These are phyloP conservation scores for Multifurca ochricompacta DNA, from an alignment of 768 basidiomycete genomes.

Conservation along the genomic window DNA sequence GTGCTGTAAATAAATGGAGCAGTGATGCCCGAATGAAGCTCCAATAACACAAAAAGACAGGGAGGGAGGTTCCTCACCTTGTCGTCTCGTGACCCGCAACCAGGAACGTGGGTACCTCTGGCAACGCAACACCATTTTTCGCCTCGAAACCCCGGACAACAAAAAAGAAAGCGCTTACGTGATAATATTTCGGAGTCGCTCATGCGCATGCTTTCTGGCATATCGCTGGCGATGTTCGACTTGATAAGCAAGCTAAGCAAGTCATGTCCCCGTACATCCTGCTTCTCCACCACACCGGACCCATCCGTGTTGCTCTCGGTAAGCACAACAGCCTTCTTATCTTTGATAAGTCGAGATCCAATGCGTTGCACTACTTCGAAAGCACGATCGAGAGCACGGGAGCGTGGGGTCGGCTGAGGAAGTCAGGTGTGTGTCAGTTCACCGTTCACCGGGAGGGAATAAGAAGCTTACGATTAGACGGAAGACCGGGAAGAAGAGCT, in stretches of 20 bases:
- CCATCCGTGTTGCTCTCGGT: background rate
- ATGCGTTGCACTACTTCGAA: slow-evolving; percentile 41
- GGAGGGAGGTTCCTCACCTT: background rate
- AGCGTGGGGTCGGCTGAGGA: slow-evolving; percentile 23
- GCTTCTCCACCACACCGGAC: slow-evolving; percentile 7
- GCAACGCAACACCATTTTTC: background rate
- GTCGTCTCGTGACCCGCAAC: slow-evolving; percentile 28
- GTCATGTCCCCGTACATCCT: slow-evolving; percentile 23
- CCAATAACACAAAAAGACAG: too few relatives aligned
- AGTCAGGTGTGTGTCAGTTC: background rate
- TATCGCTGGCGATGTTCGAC: slow-evolving; percentile 29
- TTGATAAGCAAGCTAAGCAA: slow-evolving; percentile 26
- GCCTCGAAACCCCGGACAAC: background rate
- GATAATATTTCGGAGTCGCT: slow-evolving; percentile 28
- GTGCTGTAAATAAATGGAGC: too few relatives aligned
- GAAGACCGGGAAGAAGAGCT: slow-evolving; percentile 31
- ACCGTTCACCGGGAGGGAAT: background rate
- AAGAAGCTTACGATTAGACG: slow-evolving; percentile 31
- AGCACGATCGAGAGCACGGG: slow-evolving; percentile 25
- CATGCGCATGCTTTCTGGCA: slow-evolving; percentile 23
- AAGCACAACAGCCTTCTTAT: slow-evolving; percentile 39
- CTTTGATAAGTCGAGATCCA: slow-evolving; percentile 39
- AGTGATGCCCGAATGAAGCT: too few relatives aligned
- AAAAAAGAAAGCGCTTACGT: slow-evolving; percentile 11
- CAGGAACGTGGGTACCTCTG: slow-evolving; percentile 29